Base-by-base conservation (phyloP, 306 rosid genomes). In the Prunus dulcis region DNA sequence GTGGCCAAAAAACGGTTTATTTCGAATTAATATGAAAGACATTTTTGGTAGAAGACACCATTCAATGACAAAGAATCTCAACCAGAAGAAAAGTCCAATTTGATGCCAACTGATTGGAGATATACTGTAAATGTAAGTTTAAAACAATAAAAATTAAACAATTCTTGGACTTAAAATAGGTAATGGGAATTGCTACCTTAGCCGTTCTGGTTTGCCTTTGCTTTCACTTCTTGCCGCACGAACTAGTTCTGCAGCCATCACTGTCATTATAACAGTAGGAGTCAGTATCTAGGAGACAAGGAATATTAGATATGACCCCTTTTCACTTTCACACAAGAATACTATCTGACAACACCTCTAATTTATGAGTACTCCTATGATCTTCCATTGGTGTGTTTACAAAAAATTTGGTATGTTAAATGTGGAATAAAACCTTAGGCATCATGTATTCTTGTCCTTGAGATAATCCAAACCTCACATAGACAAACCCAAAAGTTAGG, bases 231-330 rank as follows among this genome's bases (percentile, higher is more conserved):
- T 86, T 56, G 91, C 94, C 28, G 79, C 79, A 58, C 92, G 93
- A 50, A 94, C 92, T 47, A 94, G 86, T 84, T 92, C 98, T 61
- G 96, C 97, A 64, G 96, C 98, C 97, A 94, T 94, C 80, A 94
- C 98, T 94, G 80, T 20, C 70, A 82, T 61, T 58, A 77, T 18
- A 78, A 65, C 67, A 55, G 23, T 15, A 60, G 76, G 20, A 63
- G 32, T 79, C 47, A 74, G 72, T 18, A 67, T 32, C 47, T 60
- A 43, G 69, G 72, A 64, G 57, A 64, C 34, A 63, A 27, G 65
- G 56, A 52, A 65, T 38, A 20, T 22, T 12, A 12, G 32, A 32
- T 53, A 32, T 10, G 41, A 22, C 23, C 10, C 2, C 34, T 38
- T 34, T 69, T 7, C 62, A 69, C 41, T 72, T 71, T 53, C 19